These are phyloP conservation scores for Paramyrothecium sp. DNA, from an alignment of 2,329 filamentous ascomycete genomes.

Conservation along the genomic window DNA sequence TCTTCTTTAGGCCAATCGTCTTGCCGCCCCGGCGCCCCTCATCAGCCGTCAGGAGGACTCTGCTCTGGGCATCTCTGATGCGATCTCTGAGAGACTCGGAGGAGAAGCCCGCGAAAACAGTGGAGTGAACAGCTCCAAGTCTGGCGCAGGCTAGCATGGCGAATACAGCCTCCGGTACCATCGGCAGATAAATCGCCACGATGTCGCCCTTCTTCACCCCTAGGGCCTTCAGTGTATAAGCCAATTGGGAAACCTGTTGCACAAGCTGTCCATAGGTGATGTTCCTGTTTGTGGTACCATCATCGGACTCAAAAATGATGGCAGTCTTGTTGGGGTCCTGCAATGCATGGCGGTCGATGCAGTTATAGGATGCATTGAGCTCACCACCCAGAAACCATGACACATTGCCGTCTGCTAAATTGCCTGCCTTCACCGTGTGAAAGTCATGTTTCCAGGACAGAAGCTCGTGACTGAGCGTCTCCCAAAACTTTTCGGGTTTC, in stretches of 20 bases:
- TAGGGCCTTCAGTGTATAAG: constrained; percentile 83
- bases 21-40: constrained; percentile 94
- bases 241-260: constrained; percentile 78
- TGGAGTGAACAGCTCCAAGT: constrained; percentile 90
- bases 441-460: constrained; percentile 87
- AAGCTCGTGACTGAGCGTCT: constrained; percentile 74
- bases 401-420: constrained; percentile 72
- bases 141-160: constrained; percentile 75
- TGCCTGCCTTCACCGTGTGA: constrained; percentile 76
- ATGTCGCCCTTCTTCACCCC: constrained; percentile 94
- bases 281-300: constrained; percentile 77
- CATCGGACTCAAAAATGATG: constrained; percentile 95
- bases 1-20: constrained; percentile 91
- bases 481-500: constrained; percentile 85
- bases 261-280: constrained; percentile 89
- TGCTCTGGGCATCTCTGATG: constrained; percentile 80
- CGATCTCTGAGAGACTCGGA: constrained; percentile 89
- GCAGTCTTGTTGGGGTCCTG: constrained; percentile 85
- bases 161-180: constrained; percentile 91
- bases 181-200: constrained; percentile 91
- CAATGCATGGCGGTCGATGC: constrained; percentile 87
- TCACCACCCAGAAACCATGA: constrained; percentile 91
- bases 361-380: constrained; percentile 93
- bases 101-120: constrained; percentile 93
- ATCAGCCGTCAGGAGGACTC: constrained; percentile 88